Conservation (phyloP, 179 eudicot species). For the Spinacia oleracea region DNA sequence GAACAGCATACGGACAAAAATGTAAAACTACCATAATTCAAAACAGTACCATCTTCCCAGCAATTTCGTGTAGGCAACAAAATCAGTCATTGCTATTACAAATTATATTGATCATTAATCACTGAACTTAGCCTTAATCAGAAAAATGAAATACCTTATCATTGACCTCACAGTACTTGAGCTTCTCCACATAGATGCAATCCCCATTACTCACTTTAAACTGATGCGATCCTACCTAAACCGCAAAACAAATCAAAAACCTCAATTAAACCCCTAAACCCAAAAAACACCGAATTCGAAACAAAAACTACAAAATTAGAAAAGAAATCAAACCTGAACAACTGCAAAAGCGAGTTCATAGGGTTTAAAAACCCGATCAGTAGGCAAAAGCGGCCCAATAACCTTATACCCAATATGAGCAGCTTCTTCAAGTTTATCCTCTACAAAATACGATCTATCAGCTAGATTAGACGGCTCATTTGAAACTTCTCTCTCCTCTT, state of each 20-base stretch:
- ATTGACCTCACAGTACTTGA: constrained; percentile 88
- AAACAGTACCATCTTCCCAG: background rate
- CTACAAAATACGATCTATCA: constrained; percentile 44
- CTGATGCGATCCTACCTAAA: constrained; percentile 94
- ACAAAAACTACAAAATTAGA: background rate
- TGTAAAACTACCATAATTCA: too few relatives aligned
- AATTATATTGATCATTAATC: background rate
- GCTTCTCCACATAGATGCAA: constrained; percentile 68
- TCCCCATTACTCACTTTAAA: constrained; percentile 99
- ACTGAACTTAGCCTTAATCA: background rate
- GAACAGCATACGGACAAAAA: background rate
- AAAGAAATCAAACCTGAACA: constrained; percentile 58
- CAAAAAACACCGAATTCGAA: background rate
- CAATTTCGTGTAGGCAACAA: background rate
- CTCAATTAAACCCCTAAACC: background rate
- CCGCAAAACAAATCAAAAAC: constrained; percentile 14
- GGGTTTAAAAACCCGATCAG: constrained; percentile 57
- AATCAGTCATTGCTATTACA: background rate
- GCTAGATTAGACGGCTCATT: constrained; percentile 29
- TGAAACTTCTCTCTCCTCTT: constrained; percentile 40
- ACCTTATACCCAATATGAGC: constrained; percentile 81
- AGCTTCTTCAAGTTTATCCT: constrained; percentile 60
- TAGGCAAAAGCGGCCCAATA: constrained; percentile 55
- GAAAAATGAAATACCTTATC: constrained; percentile 59
- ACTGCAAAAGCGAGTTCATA: constrained; percentile 78